Evolutionary conservation across 495 filamentous ascomycete genomes (phyloP).

Genomic region (Hypoxylon crocopeplum): DNA sequence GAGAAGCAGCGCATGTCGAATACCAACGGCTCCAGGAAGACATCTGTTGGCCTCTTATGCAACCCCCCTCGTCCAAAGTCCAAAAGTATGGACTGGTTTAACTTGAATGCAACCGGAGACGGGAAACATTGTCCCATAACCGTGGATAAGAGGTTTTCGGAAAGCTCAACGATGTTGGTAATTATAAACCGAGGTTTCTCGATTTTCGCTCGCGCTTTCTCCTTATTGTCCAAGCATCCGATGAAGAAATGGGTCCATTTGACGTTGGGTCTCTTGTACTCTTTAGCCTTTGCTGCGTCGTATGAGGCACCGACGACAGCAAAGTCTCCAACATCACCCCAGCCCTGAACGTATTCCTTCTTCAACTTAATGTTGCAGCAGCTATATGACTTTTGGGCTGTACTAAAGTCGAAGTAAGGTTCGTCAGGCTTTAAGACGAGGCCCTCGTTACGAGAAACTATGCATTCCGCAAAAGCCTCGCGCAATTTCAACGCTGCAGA

Average conservation of each 20-base stretch:
- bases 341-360: conserved; percentile 82
- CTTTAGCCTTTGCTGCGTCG: conserved; percentile 62
- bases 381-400: conserved; percentile 41
- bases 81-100: conserved; percentile 42
- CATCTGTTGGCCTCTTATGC: conserved; percentile 39
- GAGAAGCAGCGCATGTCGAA: conserved; percentile 57
- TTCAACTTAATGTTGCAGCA: conserved; percentile 82
- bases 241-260: conserved; percentile 82
- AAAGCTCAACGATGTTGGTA: conserved; percentile 59
- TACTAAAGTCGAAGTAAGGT: conserved; percentile 71
- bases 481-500: conserved; percentile 59
- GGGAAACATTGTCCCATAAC: conserved; percentile 47
- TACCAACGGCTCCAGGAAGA: conserved; percentile 52
- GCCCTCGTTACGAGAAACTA: conserved; percentile 73
- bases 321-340: conserved; percentile 85
- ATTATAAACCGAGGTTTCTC: conserved; percentile 68
- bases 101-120: conserved; percentile 33
- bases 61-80: conserved; percentile 34
- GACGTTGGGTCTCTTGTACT: conserved; percentile 54
- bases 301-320: conserved; percentile 76
- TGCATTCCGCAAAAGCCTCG: conserved; percentile 68
- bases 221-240: conserved; percentile 77
- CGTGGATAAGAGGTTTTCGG: conserved; percentile 41
- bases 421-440: conserved; percentile 82
- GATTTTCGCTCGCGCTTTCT: conserved; percentile 59